These are phyloP conservation scores for Trametes punicea DNA, from an alignment of 768 basidiomycete genomes.

Conservation along the genomic window DNA sequence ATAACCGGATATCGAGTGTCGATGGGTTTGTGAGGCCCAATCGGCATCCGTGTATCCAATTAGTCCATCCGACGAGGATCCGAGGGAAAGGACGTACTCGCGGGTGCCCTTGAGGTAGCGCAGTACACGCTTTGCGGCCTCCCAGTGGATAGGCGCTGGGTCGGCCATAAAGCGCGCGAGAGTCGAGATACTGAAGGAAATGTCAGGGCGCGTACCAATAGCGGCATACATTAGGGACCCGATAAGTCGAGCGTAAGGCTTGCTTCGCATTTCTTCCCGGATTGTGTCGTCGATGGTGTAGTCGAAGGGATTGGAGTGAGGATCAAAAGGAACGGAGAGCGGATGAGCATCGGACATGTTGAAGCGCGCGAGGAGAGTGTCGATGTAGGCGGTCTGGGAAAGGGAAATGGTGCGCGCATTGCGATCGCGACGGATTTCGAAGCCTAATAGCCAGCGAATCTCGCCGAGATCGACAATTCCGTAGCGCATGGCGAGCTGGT, in stretches of 20 bases:
- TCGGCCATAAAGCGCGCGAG: slow-evolving; percentile 24
- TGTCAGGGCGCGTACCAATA: slow-evolving; percentile 31
- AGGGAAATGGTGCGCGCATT: slow-evolving; percentile 7
- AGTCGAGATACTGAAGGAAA: slow-evolving; percentile 22
- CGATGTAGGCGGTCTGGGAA: slow-evolving; percentile 16
- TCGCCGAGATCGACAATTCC: slow-evolving; percentile 21
- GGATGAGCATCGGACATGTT: slow-evolving; percentile 2
- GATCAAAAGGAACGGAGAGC: neutral
- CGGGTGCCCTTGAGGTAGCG: slow-evolving; percentile 25
- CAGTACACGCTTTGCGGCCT: slow-evolving; percentile 23
- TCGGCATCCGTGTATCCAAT: slow-evolving; percentile 17
- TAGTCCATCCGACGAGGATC: slow-evolving; percentile 11
- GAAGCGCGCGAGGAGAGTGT: slow-evolving; percentile 13
- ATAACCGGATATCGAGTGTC: slow-evolving; percentile 29
- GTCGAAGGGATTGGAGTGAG: slow-evolving; percentile 2
- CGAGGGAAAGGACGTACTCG: slow-evolving; percentile 7
- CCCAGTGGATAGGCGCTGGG: slow-evolving; percentile 24
- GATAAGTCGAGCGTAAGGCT: slow-evolving; percentile 21
- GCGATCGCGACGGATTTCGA: slow-evolving; percentile 18
- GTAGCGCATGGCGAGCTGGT: neutral
- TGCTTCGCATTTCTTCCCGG: neutral
- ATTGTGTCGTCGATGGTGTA: neutral
- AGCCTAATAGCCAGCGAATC: slow-evolving; percentile 18
- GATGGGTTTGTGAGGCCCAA: neutral
- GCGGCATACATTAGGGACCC: slow-evolving; percentile 31